Conservation (phyloP, 1,284 basidiomycete genomes). For the Irpex lacteus region DNA sequence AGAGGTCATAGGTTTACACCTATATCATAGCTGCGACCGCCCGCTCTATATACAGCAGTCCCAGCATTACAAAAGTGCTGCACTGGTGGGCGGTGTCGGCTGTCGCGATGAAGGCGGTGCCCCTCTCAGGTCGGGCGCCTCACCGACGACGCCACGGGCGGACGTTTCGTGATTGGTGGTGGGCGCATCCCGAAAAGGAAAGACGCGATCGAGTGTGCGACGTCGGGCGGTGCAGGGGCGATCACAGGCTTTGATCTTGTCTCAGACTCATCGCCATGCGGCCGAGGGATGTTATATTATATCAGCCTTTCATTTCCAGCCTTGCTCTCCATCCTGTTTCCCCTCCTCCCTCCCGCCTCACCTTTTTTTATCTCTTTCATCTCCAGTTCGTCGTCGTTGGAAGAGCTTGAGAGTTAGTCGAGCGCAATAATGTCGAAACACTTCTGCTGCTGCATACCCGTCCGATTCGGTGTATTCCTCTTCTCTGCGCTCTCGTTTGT, state of each 20-base stretch:
- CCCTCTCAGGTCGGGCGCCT: background rate
- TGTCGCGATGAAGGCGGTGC: background rate
- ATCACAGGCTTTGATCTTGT: background rate
- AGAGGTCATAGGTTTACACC: background rate
- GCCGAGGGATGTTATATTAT: conserved; percentile 4
- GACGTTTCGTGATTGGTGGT: background rate
- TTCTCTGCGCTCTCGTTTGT: conserved; percentile 45
- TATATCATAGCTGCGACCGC: background rate
- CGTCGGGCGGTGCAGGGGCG: conserved; percentile 9
- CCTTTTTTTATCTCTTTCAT: background rate
- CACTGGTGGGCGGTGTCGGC: background rate
- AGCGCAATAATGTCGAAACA: conserved; percentile 24
- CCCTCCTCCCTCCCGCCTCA: background rate
- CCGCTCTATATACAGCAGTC: background rate
- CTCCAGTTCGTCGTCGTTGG: background rate
- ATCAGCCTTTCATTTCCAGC: background rate
- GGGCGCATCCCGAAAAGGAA: conserved; percentile 7
- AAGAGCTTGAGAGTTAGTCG: background rate
- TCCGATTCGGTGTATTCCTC: conserved; percentile 58
- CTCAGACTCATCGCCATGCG: conserved; percentile 10
- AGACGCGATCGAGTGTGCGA: conserved; percentile 6
- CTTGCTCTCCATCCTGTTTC: background rate
- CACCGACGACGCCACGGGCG: background rate
- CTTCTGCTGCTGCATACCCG: conserved; percentile 63
- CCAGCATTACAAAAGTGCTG: background rate